A percentile compares a stretch with the other conserved stretches of the same genome.
These are phyloP conservation scores for Immersiporthe knoxdaviesiana DNA, from an alignment of 2,329 filamentous ascomycete species.

Conservation along the genomic window DNA sequence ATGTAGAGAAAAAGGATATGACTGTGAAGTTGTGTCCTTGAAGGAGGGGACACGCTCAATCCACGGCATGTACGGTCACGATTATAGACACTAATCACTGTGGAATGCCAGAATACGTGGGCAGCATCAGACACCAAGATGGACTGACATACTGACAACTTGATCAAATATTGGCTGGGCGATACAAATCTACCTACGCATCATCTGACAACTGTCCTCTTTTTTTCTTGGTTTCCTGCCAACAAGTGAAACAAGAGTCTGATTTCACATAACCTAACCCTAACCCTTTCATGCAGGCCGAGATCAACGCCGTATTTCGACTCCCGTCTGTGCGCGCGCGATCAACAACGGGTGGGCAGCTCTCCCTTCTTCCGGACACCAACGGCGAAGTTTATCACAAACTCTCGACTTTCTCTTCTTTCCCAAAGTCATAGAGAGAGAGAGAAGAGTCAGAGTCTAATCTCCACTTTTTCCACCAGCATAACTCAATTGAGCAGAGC, in stretches of 20 bases:
- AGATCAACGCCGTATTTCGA: conserved; percentile 28
- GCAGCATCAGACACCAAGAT: no score
- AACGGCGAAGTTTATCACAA: background rate
- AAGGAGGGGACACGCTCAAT: no score
- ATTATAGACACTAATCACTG: no score
- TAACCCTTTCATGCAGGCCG: conserved; percentile 21
- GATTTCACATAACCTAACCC: conserved; percentile 1
- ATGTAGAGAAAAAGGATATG: no score
- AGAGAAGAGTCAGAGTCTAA: background rate
- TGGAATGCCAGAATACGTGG: no score
- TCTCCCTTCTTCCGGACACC: conserved; percentile 21
- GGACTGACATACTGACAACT: no score
- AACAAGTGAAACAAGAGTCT: background rate
- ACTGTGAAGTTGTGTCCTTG: no score
- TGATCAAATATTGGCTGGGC: no score
- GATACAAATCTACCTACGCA: no score
- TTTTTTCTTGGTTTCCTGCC: background rate
- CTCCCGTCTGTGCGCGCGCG: conserved; percentile 29
- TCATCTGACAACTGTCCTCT: background rate
- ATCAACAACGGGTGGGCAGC: conserved; percentile 7
- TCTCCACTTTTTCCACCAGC: background rate
- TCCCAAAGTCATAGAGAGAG: background rate
- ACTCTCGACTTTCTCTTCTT: conserved; percentile 1
- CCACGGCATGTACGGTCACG: no score
- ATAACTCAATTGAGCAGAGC: background rate